phyloP scores from a whole-genome alignment of 331 rosid genomes.

The Ulmus americana region DNA sequence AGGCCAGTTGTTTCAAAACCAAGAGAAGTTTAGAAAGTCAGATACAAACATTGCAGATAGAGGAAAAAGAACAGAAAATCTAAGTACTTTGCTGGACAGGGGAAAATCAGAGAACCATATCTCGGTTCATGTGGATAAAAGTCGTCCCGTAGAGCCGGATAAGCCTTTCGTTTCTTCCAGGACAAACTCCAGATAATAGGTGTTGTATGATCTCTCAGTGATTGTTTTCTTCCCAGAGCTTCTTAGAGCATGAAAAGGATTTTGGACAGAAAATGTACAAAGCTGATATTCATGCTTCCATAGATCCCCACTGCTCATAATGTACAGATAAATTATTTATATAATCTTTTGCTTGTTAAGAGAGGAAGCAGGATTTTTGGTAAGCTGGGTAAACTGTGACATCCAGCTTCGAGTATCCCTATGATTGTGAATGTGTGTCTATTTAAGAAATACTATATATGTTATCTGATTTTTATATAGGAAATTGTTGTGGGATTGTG shows the following conservation, averaged over 20 bases:
- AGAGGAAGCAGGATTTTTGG: slow-evolving; percentile 25
- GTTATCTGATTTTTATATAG: not conserved
- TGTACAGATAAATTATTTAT: slow-evolving; percentile 31
- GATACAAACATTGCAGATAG: slow-evolving; percentile 37
- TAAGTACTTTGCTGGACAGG: slow-evolving; percentile 41
- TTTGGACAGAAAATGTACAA: slow-evolving; percentile 19
- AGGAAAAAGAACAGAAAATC: slow-evolving; percentile 32
- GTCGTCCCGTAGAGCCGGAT: slow-evolving; percentile 30
- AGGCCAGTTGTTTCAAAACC: slow-evolving; percentile 33
- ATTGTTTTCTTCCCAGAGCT: slow-evolving; percentile 17
- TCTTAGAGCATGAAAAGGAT: slow-evolving; percentile 23
- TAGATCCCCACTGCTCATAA: slow-evolving; percentile 15
- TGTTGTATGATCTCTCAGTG: slow-evolving; percentile 8
- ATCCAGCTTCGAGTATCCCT: not conserved
- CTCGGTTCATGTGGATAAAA: slow-evolving; percentile 37
- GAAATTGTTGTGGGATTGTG: not conserved
- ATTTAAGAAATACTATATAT: not conserved
- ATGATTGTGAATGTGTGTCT: not conserved
- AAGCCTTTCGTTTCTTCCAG: slow-evolving; percentile 20
- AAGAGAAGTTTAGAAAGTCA: slow-evolving; percentile 46
- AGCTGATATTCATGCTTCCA: not conserved
- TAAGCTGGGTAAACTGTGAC: not conserved
- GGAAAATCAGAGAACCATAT: slow-evolving; percentile 52
- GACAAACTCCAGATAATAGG: slow-evolving; percentile 32
- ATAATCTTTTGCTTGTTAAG: slow-evolving; percentile 26